Conservation (phyloP, 257 asterid species). For the Solanum lycopersicoides region DNA sequence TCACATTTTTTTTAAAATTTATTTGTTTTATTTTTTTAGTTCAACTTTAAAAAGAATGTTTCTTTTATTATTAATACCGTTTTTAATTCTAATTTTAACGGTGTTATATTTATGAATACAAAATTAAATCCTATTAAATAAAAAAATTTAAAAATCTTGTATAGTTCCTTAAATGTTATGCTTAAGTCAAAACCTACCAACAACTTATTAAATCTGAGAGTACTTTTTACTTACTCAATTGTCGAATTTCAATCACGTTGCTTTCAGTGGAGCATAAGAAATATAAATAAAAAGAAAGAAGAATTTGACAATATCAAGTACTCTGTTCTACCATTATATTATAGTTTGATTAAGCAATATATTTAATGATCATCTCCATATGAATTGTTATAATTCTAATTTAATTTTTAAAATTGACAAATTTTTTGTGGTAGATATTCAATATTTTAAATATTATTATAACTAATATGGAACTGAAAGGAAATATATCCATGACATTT, state of each 20-base stretch:
- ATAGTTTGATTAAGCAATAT: background rate
- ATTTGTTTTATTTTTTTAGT: background rate
- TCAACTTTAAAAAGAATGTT: background rate
- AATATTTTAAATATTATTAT: background rate
- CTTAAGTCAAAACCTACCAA: background rate
- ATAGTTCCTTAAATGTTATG: too few species aligned
- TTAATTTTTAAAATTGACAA: background rate
- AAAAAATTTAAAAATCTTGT: background rate
- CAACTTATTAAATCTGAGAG: too few species aligned
- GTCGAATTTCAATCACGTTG: background rate
- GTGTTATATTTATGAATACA: rapidly evolving
- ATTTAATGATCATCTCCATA: background rate
- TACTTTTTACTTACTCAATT: background rate
- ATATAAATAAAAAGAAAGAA: background rate
- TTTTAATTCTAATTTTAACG: too few species aligned
- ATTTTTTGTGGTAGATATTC: background rate
- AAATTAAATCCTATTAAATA: background rate
- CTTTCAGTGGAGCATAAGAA: background rate
- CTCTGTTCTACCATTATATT: background rate
- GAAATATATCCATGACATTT: background rate
- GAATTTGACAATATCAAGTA: background rate
- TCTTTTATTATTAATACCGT: rapidly evolving
- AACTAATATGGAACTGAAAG: background rate
- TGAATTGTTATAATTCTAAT: background rate
- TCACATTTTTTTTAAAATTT: background rate